Base-by-base conservation (phyloP, 257 asterid genomes). In the Paulownia fortunei region DNA sequence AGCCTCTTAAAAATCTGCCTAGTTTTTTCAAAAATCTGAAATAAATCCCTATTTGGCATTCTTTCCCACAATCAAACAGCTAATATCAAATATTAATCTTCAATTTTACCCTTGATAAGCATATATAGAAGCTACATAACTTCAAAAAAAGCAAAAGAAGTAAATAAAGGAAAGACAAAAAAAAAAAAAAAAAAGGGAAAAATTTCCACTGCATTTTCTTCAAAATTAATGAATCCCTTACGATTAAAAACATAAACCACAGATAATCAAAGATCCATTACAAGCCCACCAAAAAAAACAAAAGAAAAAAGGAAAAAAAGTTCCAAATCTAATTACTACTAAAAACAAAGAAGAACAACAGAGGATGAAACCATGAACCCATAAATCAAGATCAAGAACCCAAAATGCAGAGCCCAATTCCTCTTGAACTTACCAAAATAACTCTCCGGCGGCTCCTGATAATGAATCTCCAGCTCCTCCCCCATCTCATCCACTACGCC, bases 391-490 rank as follows among this genome's bases (percentile, higher is more conserved):
- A 94, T 90, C 90, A 94, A 84, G 79, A 92, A 94, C 13, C 93
- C 97, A 58, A 94, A 94, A 86, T 94, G 91, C 82, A 94, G 51
- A 34, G 92, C 94, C 99, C 99, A 94, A 75, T 94, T 94, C 78
- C 99, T 91, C 90, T 94, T 94, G 24, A 94, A 92, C 88, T 92
- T 94, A 16, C 93, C 99, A 30, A 94, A 91, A 72, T 94, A 94
- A 70, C 88, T 87, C 88, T 94, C 99, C 19, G 95, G 97, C 56
- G 99, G 99, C 74, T 94, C 98, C 84, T 94, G 99, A 73, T 94
- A 94, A 70, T 86, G 91, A 32, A 94, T 88, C 83, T 94, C 97
- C 47, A 90, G 87, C 65, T 88, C 93, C 56, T 88, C 96, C 84
- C 60, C 85, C 79, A 55, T 76, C 83, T 65, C 88, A 18, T 77